phyloP scores from a whole-genome alignment of 164 flowering plant genomes.

The Berberis vulgaris region DNA sequence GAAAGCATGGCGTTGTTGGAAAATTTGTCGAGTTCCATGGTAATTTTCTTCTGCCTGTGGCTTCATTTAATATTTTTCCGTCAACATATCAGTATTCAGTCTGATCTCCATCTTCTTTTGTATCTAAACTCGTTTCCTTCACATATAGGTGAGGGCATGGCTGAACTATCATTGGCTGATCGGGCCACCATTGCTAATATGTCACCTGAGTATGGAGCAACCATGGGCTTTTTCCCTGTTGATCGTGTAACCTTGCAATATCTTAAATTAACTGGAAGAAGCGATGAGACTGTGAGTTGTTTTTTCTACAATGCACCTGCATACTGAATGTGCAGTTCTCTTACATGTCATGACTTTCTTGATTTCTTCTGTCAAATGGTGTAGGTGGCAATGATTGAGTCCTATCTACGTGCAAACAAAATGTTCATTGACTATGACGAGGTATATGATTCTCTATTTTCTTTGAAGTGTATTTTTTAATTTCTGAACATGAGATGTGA shows the following conservation, averaged over 20 bases:
- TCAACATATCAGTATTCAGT: background rate
- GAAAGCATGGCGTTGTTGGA: slow-evolving; percentile 95
- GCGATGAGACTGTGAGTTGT: slow-evolving; percentile 77
- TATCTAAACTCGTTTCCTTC: background rate
- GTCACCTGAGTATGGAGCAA: slow-evolving; percentile 99
- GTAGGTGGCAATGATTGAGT: slow-evolving; percentile 79
- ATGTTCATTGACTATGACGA: slow-evolving; percentile 85
- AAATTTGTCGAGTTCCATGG: slow-evolving; percentile 96
- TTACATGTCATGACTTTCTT: background rate
- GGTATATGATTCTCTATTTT: slow-evolving; percentile 22
- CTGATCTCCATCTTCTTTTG: background rate
- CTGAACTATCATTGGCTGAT: slow-evolving; percentile 74
- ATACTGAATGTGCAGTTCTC: background rate
- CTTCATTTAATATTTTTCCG: background rate
- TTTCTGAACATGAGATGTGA: slow-evolving; percentile 4
- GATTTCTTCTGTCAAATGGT: background rate
- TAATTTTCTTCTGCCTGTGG: slow-evolving; percentile 16
- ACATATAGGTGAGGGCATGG: slow-evolving; percentile 74
- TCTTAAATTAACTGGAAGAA: slow-evolving; percentile 85
- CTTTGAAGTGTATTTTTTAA: background rate
- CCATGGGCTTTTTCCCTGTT: slow-evolving; percentile 98
- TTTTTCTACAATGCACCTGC: background rate
- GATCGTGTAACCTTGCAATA: slow-evolving; percentile 89
- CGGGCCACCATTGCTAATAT: slow-evolving; percentile 94
- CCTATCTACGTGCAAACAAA: slow-evolving; percentile 72